phyloP scores from a whole-genome alignment of 163 green algal genomes.

The Chlamydomonas reinhardtii region DNA sequence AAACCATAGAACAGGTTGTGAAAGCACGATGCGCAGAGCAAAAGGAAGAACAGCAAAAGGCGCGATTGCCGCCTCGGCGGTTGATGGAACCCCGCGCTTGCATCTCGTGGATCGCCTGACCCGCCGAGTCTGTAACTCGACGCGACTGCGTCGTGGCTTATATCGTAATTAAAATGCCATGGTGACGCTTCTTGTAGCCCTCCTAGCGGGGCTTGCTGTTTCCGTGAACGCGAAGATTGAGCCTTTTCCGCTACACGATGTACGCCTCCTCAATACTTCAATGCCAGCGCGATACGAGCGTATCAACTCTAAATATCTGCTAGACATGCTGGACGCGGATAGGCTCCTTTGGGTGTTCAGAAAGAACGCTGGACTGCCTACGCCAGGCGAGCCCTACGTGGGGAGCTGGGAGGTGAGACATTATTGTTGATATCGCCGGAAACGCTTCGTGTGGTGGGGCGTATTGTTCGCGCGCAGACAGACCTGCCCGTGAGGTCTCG shows the following conservation, averaged over 20 bases:
- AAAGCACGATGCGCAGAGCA: too few relatives aligned
- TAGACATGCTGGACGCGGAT: constrained; percentile 49
- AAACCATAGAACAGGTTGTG: too few relatives aligned
- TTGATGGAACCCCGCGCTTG: too few relatives aligned
- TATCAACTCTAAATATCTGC: constrained; percentile 58
- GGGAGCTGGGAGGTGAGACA: not conserved
- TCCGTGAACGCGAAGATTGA: not conserved
- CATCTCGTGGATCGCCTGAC: too few relatives aligned
- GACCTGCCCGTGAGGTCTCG: too few relatives aligned
- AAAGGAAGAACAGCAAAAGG: too few relatives aligned
- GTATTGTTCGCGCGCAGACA: too few relatives aligned
- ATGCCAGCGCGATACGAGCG: constrained; percentile 23
- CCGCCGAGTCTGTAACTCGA: too few relatives aligned
- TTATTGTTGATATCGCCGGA: too few relatives aligned
- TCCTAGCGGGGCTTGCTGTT: not conserved
- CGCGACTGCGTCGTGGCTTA: not conserved
- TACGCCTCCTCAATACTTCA: constrained; percentile 3
- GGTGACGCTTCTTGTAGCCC: not conserved
- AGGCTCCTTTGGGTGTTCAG: constrained; percentile 64
- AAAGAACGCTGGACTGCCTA: constrained; percentile 43
- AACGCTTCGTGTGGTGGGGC: too few relatives aligned
- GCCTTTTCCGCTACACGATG: constrained; percentile 18
- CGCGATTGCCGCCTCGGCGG: too few relatives aligned
- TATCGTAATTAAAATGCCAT: not conserved
- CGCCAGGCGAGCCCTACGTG: constrained; percentile 44